A percentile compares a stretch with the other conserved stretches of the same genome.
Evolutionary conservation across 306 rosid genomes (phyloP).

Genomic region (Luffa acutangula): DNA sequence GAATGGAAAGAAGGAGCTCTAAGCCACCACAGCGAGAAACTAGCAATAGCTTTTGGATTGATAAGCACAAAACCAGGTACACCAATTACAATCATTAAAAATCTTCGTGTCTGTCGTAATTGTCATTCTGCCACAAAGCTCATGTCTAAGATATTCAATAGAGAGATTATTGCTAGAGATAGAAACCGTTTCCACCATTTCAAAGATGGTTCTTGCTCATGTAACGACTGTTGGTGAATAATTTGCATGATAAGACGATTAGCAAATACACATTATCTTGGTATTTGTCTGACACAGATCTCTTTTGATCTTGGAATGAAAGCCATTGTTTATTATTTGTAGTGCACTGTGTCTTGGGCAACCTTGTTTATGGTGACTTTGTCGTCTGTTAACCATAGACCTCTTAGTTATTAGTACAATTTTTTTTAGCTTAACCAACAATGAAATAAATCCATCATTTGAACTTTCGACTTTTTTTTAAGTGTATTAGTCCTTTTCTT

Average conservation of each 20-base stretch:
- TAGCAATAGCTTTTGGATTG: conserved; percentile 81
- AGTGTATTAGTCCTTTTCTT: too few relatives aligned
- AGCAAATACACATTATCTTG: background rate
- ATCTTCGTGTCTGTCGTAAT: conserved; percentile 78
- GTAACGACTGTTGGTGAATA: conserved; percentile 57
- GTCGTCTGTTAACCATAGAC: too few relatives aligned
- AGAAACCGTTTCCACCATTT: conserved; percentile 76
- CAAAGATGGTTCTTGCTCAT: conserved; percentile 69
- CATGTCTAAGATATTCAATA: conserved; percentile 57
- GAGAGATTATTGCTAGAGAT: conserved; percentile 84
- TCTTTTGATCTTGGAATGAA: background rate
- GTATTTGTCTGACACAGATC: background rate
- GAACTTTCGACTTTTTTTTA: too few relatives aligned
- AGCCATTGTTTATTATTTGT: background rate
- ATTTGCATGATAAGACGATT: background rate
- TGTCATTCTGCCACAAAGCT: conserved; percentile 79
- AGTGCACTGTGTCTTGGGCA: too few relatives aligned
- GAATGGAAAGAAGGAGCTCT: conserved; percentile 78
- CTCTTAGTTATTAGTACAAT: too few relatives aligned
- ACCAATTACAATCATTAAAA: conserved; percentile 62
- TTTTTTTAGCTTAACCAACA: too few relatives aligned
- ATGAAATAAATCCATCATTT: too few relatives aligned
- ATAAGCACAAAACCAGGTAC: conserved; percentile 71
- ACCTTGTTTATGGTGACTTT: too few relatives aligned
- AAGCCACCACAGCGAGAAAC: conserved; percentile 77